Evolutionary conservation across 2,329 filamentous ascomycete genomes (phyloP), one percentile per base, ranked within the genome.

Genomic region (Sporothrix brunneoviolacea): DNA sequence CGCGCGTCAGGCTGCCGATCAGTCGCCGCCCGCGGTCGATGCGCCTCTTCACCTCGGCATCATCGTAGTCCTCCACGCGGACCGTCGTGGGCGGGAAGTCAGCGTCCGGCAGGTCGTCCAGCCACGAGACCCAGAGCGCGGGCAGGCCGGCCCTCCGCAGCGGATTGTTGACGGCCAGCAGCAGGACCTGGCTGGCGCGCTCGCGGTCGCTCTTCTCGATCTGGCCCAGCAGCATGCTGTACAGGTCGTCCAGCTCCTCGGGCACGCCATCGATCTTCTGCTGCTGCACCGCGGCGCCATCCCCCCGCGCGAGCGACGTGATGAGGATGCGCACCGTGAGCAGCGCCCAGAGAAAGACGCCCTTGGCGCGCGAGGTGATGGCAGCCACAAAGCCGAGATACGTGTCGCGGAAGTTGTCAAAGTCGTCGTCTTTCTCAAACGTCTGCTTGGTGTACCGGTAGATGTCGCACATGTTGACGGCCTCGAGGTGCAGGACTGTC

Each of bases 341-440:
- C 3, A 40, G 10, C 3, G 45, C 45, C 45, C 36, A 48, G 8
- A 48, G 36, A 22, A 48, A 40, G 22, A 48, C 45, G 4, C 45
- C 45, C 19, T 48, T 16, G 13, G 35, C 22, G 6, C 36, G 22
- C 12, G 1, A 2, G 9, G 36, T 19, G 15, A 48, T 21, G 4
- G 13, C 5, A n/a, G 12, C 3, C 5, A 21, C 45, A 4, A 48
- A 9, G 2, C 8, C 8, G 2, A 21, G 22, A 22, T 22, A 33
- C 2, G 4, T 13, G 22, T 13, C n/a, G 15, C 33, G 10, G 10
- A 48, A 48, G 1, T 30, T 16, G 10, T 12, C n/a, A 48, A 21
- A 32, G 12, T 39, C 35, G 4, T 40, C 45, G n/a, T 39, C 36
- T 4, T 40, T 36, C n/a, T 40, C 33, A 22, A 48, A 40, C 16